These are phyloP conservation scores for Larix kaempferi DNA, from an alignment of 75 land plant species.

Conservation along the genomic window DNA sequence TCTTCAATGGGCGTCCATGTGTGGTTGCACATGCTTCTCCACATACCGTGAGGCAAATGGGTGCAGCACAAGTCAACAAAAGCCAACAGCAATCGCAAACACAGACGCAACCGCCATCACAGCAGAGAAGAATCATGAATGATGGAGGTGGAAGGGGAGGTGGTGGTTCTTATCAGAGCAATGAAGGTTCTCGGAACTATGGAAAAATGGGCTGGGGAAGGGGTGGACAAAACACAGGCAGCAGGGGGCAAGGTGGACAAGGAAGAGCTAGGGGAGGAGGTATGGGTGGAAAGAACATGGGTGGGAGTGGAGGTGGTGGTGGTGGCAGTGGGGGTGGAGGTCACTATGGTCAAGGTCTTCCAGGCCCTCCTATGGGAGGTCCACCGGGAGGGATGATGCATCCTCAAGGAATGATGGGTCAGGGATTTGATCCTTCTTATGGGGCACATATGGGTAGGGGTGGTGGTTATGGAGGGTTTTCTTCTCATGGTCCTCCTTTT, in stretches of 20 bases:
- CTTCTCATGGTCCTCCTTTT: constrained; percentile 47
- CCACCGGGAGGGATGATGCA: constrained; percentile 82
- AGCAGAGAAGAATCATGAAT: constrained; percentile 35
- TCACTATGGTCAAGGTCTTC: constrained; percentile 54
- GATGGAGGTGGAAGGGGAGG: constrained; percentile 34
- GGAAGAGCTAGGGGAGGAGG: constrained; percentile 43
- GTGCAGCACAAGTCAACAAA: constrained; percentile 49
- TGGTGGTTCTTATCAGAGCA: constrained; percentile 36
- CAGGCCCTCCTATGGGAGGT: constrained; percentile 58
- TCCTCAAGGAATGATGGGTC: constrained; percentile 88
- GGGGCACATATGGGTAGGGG: constrained; percentile 68
- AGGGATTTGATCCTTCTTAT: constrained; percentile 74
- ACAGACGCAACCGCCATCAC: constrained; percentile 31
- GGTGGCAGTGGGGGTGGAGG: constrained; percentile 26
- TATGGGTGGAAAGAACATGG: constrained; percentile 37
- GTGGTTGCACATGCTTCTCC: constrained; percentile 85
- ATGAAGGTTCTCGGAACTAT: constrained; percentile 38
- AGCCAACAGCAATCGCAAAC: constrained; percentile 32
- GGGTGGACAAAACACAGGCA: constrained; percentile 39
- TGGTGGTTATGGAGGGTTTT: constrained; percentile 68
- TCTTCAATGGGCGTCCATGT: constrained; percentile 87
- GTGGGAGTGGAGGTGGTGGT: constrained; percentile 29
- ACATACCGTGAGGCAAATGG: constrained; percentile 64
- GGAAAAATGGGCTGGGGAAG: constrained; percentile 52
- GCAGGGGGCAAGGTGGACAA: constrained; percentile 43